Percentiles rank a stretch among this genome's conserved stretches.
Conservation (phyloP, 805 yeast genomes). For the Candida anglica region DNA sequence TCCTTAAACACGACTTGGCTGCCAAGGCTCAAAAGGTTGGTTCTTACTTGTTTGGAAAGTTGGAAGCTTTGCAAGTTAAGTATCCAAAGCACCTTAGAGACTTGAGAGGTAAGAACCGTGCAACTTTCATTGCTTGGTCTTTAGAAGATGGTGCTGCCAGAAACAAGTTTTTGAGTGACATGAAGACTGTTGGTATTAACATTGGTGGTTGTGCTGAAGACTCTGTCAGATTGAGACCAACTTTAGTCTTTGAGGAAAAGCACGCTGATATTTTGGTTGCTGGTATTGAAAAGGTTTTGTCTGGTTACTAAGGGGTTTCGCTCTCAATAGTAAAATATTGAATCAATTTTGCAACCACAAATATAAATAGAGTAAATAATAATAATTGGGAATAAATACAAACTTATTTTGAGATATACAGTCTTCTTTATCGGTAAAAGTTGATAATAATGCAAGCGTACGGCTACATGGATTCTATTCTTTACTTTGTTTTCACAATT, state of each 20-base stretch:
- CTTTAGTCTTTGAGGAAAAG: conserved; percentile 71
- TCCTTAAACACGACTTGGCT: conserved; percentile 56
- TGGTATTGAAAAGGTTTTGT: conserved; percentile 35
- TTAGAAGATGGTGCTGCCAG: conserved; percentile 51
- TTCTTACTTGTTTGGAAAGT: conserved; percentile 55
- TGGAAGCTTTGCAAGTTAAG: conserved; percentile 48
- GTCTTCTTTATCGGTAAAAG: neutral
- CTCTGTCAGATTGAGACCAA: conserved; percentile 79
- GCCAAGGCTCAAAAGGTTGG: conserved; percentile 60
- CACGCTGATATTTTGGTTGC: conserved; percentile 68
- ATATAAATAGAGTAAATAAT: neutral
- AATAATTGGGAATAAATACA: neutral
- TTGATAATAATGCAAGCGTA: conserved; percentile 8
- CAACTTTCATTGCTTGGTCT: conserved; percentile 83
- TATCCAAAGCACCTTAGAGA: conserved; percentile 51
- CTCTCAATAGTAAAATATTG: neutral
- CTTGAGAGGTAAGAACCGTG: conserved; percentile 72
- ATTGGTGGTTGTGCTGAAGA: conserved; percentile 82
- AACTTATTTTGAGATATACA: no score
- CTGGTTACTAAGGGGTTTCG: conserved; percentile 25
- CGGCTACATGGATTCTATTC: conserved; percentile 16
- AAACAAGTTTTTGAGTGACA: conserved; percentile 55
- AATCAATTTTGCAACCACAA: neutral
- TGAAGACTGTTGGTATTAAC: conserved; percentile 67
- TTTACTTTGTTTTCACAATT: conserved; percentile 15